These are phyloP conservation scores for Fraxinus ornus DNA, from an alignment of 305 asterid genomes.

Conservation along the genomic window DNA sequence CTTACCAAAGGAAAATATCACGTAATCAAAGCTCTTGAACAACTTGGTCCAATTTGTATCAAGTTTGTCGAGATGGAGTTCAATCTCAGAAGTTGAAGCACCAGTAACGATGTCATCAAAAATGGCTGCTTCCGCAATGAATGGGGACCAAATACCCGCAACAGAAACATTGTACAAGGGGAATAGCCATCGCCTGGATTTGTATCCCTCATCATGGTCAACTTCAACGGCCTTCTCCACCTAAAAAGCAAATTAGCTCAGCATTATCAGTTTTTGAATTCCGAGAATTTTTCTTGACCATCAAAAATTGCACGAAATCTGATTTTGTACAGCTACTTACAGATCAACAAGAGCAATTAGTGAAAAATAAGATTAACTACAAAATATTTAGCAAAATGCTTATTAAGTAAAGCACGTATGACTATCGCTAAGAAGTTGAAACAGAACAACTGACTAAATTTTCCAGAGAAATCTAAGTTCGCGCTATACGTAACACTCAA, in stretches of 20 bases:
- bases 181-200: conserved; percentile 59
- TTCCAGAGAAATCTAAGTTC: not conserved
- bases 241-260: conserved; percentile 29
- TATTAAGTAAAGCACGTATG: not conserved
- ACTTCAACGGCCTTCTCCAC: conserved; percentile 56
- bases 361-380: not conserved
- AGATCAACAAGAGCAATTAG: not conserved
- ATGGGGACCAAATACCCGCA: conserved; percentile 82
- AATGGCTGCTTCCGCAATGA: conserved; percentile 65
- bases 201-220: conserved; percentile 57
- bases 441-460: not conserved
- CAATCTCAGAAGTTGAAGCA: conserved; percentile 56
- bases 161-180: conserved; percentile 63
- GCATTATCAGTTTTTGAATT: not conserved
- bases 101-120: conserved; percentile 48
- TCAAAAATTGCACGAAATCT: not conserved
- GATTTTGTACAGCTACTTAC: not conserved
- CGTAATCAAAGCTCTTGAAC: conserved; percentile 47
- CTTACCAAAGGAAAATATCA: conserved; percentile 65
- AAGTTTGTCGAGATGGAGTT: conserved; percentile 72
- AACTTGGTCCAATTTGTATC: conserved; percentile 62
- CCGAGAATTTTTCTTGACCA: not conserved
- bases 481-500: no score
- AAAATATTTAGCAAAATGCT: not conserved
- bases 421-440: not conserved